Evolutionary conservation across 345 rosid species (phyloP).

Genomic region (Geranium brycei): DNA sequence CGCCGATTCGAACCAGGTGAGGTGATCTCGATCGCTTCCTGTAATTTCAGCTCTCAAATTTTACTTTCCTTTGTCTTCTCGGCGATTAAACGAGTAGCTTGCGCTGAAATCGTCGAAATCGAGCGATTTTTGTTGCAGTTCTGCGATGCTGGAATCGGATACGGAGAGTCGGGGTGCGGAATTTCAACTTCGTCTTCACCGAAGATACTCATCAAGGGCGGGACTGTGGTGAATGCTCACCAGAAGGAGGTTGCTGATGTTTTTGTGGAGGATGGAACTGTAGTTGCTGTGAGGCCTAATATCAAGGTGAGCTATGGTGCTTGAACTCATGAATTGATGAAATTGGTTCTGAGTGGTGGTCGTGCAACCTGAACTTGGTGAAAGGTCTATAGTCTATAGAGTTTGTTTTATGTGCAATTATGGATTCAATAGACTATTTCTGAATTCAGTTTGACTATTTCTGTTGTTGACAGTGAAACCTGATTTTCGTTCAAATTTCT

Average conservation of each 20-base stretch:
- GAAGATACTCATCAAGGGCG: constrained; percentile 77
- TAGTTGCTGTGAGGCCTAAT: constrained; percentile 59
- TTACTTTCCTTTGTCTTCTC: not conserved
- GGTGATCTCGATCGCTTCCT: not conserved
- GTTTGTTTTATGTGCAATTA: not conserved
- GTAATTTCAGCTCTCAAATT: not conserved
- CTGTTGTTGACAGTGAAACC: too few relatives aligned
- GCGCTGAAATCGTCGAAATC: not conserved
- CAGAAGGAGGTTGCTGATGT: constrained; percentile 77
- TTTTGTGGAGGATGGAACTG: constrained; percentile 67
- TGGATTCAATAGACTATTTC: not conserved
- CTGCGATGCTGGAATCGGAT: constrained; percentile 41
- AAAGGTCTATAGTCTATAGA: too few relatives aligned
- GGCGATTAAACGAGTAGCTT: too few relatives aligned
- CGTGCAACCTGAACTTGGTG: not conserved
- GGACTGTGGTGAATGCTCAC: constrained; percentile 83
- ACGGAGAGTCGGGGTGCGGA: constrained; percentile 35
- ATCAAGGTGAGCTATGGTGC: constrained; percentile 33
- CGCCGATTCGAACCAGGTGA: constrained; percentile 9
- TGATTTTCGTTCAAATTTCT: too few relatives aligned
- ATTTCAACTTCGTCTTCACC: constrained; percentile 21
- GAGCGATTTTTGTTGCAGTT: constrained; percentile 26
- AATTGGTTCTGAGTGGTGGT: not conserved
- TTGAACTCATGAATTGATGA: not conserved
- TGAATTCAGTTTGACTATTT: too few relatives aligned